phyloP scores from a whole-genome alignment of 2,329 filamentous ascomycete genomes.

The Hortaea sp. region DNA sequence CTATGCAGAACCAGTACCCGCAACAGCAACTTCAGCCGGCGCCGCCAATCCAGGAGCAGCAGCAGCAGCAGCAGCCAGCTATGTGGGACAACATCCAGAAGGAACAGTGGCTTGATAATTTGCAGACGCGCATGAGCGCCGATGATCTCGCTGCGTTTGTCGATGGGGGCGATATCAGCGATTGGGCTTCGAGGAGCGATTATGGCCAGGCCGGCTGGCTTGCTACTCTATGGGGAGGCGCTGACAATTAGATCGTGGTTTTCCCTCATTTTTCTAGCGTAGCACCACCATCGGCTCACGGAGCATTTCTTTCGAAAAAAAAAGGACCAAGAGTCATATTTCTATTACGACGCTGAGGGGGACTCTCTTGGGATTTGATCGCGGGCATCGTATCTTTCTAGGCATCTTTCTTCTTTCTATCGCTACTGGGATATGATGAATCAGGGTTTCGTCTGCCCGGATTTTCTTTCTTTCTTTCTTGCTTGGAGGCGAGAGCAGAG shows the following conservation, averaged over 20 bases:
- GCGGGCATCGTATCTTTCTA: too few relatives aligned
- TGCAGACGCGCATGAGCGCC: conserved; percentile 29
- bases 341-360: too few relatives aligned
- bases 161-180: conserved; percentile 22
- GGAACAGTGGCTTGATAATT: conserved; percentile 26
- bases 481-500: too few relatives aligned
- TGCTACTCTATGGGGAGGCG: conserved; percentile 3
- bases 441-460: too few relatives aligned
- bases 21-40: conserved; percentile 1
- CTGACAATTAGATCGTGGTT: neutral
- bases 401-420: too few relatives aligned
- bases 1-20: neutral
- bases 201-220: conserved; percentile 4
- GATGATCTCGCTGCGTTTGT: conserved; percentile 33
- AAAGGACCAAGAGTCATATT: too few relatives aligned
- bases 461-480: too few relatives aligned
- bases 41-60: conserved; percentile 4
- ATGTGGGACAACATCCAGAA: conserved; percentile 19
- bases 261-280: too few relatives aligned
- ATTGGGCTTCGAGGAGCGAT: conserved; percentile 3
- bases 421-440: too few relatives aligned
- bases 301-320: too few relatives aligned
- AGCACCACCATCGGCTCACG: too few relatives aligned
- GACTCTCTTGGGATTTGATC: too few relatives aligned
- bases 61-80: conserved; percentile 6